Evolutionary conservation across 805 yeast genomes (phyloP).

Genomic region (Spathaspora hagerdaliae): DNA sequence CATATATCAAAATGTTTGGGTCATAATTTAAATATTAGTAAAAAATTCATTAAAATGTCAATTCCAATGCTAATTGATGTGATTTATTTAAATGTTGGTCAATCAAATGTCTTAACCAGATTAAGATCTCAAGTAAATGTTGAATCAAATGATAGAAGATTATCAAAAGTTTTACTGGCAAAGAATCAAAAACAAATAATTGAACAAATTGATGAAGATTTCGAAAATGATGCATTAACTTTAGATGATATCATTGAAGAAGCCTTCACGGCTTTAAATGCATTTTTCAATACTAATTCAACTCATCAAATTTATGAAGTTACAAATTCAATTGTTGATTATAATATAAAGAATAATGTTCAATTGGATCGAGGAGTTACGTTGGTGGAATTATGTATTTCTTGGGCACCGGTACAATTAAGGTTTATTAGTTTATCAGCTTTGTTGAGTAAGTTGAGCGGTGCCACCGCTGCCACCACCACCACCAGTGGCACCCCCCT

Average conservation of each 20-base stretch:
- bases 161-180: conserved; percentile 24
- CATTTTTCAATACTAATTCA: conserved; percentile 61
- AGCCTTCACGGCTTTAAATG: conserved; percentile 46
- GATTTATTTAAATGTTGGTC: conserved; percentile 19
- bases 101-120: conserved; percentile 16
- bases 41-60: conserved; percentile 26
- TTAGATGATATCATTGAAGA: conserved; percentile 42
- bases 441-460: conserved; percentile 24
- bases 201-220: conserved; percentile 19
- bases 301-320: conserved; percentile 57
- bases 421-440: conserved; percentile 62
- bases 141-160: conserved; percentile 19
- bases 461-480: conserved; percentile 14
- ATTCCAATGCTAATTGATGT: conserved; percentile 37
- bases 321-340: conserved; percentile 47
- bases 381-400: conserved; percentile 61
- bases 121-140: conserved; percentile 24
- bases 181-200: conserved; percentile 12
- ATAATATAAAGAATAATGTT: conserved; percentile 27
- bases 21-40: conserved; percentile 25
- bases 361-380: conserved; percentile 48
- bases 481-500: not conserved
- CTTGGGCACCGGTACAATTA: conserved; percentile 77
- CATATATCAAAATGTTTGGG: conserved; percentile 37
- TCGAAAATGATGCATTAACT: conserved; percentile 34